phyloP scores from a whole-genome alignment of 768 basidiomycete species.

The Trametes punicea region DNA sequence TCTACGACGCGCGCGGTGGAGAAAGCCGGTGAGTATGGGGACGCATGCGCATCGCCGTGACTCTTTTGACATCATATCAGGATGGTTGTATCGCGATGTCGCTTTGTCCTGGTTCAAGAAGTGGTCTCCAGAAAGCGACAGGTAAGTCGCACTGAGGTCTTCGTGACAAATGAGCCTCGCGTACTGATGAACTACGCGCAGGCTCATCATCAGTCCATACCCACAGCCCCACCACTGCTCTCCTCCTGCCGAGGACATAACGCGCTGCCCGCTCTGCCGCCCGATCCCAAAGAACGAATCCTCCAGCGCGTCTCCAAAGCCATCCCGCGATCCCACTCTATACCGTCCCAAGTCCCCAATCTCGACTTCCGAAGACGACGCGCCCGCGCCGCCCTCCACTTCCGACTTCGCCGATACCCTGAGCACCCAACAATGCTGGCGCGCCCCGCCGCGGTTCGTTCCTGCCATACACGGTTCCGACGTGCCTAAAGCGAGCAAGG shows the following conservation, averaged over 20 bases:
- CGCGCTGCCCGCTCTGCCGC: constrained; percentile 37
- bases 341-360: not conserved
- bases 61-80: constrained; percentile 22
- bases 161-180: not conserved
- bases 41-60: no score
- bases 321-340: not conserved
- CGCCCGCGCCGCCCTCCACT: not conserved
- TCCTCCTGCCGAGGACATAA: constrained; percentile 39
- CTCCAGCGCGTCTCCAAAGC: not conserved
- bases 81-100: constrained; percentile 45
- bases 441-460: constrained; percentile 31
- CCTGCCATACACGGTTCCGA: constrained; percentile 6
- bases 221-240: constrained; percentile 38
- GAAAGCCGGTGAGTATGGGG: constrained; percentile 37
- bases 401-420: constrained; percentile 1
- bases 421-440: constrained; percentile 23
- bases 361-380: not conserved
- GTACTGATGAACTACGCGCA: constrained; percentile 6
- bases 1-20: constrained; percentile 38
- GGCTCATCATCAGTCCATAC: constrained; percentile 37
- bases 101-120: constrained; percentile 39
- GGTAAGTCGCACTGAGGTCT: not conserved
- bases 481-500: not conserved
- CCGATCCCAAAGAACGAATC: constrained; percentile 34
- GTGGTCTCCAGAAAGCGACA: constrained; percentile 10